phyloP scores from a whole-genome alignment of 352 stramenopile genomes.

The Phytophthora rubi region DNA sequence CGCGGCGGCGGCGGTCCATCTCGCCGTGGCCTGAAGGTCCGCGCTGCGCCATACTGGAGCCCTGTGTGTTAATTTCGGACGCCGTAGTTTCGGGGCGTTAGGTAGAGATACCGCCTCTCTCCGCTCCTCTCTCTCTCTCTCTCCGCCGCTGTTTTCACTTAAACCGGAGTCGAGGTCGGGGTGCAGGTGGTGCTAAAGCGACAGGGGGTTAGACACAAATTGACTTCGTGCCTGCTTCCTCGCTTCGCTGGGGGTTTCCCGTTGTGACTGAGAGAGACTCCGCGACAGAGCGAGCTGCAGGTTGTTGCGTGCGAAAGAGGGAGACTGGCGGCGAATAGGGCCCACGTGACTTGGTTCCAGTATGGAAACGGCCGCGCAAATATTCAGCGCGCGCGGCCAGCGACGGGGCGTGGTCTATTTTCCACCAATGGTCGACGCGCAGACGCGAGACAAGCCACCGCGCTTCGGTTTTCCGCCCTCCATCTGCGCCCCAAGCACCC shows the following conservation, averaged over 20 bases:
- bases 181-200: slow-evolving; percentile 21
- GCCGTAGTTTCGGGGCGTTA: neutral
- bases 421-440: slow-evolving; percentile 17
- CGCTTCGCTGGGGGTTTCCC: slow-evolving; percentile 29
- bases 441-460: slow-evolving; percentile 26
- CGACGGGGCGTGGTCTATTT: slow-evolving; percentile 7
- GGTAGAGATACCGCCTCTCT: slow-evolving; percentile 1
- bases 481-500: slow-evolving; percentile 25
- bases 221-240: slow-evolving; percentile 13
- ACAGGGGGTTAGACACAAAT: slow-evolving; percentile 21
- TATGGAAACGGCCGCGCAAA: slow-evolving; percentile 34
- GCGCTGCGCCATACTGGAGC: slow-evolving; percentile 31
- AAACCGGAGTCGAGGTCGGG: neutral
- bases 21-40: slow-evolving; percentile 40
- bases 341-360: slow-evolving; percentile 5
- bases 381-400: slow-evolving; percentile 32
- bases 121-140: neutral
- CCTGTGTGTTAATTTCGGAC: neutral
- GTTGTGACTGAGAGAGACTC: slow-evolving; percentile 23
- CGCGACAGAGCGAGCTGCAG: slow-evolving; percentile 12
- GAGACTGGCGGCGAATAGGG: slow-evolving; percentile 16
- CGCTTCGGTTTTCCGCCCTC: slow-evolving; percentile 28
- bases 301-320: slow-evolving; percentile 27
- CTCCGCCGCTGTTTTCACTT: neutral
- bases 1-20: slow-evolving; percentile 56